A percentile compares a stretch with the other conserved stretches of the same genome.
phyloP scores from a whole-genome alignment of 225 moss, liverwort and hornwort species.

The Physcomitrellopsis africana region DNA sequence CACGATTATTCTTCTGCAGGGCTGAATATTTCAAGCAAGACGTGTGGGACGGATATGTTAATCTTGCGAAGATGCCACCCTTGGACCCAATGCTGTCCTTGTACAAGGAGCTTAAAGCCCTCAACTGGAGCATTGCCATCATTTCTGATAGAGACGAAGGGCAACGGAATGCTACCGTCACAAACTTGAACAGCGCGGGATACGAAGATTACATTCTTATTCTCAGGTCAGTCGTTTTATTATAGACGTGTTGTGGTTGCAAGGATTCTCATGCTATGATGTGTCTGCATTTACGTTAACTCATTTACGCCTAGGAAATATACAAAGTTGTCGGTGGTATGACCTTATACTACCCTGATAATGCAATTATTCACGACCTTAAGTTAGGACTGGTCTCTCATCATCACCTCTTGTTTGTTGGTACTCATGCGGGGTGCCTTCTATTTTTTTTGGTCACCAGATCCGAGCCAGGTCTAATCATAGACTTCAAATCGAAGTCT shows the following conservation, averaged over 20 bases:
- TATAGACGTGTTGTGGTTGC: background rate
- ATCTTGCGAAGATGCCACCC: slow-evolving; percentile 59
- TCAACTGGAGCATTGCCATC: slow-evolving; percentile 71
- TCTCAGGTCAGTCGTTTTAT: slow-evolving; percentile 52
- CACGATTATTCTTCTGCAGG: slow-evolving; percentile 42
- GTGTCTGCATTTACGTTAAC: background rate
- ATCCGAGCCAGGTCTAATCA: slow-evolving; percentile 46
- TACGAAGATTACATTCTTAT: slow-evolving; percentile 69
- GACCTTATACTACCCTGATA: background rate
- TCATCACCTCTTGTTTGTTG: background rate
- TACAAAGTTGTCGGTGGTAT: background rate
- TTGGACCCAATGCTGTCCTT: slow-evolving; percentile 58
- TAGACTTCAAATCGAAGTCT: slow-evolving; percentile 70
- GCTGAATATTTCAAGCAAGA: slow-evolving; percentile 66
- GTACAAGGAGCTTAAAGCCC: slow-evolving; percentile 68
- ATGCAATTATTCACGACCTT: background rate
- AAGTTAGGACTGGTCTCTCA: background rate
- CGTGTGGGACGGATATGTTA: slow-evolving; percentile 76
- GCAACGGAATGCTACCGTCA: slow-evolving; percentile 67
- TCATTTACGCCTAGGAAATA: background rate
- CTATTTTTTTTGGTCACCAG: slow-evolving; percentile 12
- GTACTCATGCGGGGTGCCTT: slow-evolving; percentile 28
- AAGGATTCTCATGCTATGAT: background rate
- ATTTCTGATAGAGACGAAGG: slow-evolving; percentile 74
- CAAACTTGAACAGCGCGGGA: slow-evolving; percentile 71